A percentile compares a stretch with the other conserved stretches of the same genome.
These are phyloP conservation scores for Flaveria bidentis DNA, from an alignment of 129 eudicot species.

Conservation along the genomic window DNA sequence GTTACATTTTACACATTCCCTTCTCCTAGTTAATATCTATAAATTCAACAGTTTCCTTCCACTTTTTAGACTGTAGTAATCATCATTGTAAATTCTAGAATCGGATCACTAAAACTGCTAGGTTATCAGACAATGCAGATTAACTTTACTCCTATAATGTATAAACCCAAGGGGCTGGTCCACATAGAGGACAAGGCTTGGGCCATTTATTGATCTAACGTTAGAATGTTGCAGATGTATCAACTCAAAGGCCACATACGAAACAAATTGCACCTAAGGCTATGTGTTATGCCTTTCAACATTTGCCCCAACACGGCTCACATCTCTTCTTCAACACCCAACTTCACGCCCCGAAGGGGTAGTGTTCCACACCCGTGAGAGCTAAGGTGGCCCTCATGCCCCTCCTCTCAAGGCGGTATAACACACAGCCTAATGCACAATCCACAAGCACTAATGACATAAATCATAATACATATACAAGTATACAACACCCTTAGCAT, in stretches of 20 bases:
- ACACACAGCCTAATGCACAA: conserved; percentile 11
- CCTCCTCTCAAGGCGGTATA: no score
- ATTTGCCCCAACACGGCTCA: no score
- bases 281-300: no score
- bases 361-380: no score
- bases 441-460: not conserved
- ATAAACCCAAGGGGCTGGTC: not conserved
- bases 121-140: not conserved
- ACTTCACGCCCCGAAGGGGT: no score
- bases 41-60: not conserved
- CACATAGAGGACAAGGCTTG: not conserved
- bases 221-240: no score
- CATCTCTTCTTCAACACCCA: no score
- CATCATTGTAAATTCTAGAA: not conserved
- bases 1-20: not conserved
- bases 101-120: not conserved
- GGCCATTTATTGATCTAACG: not conserved
- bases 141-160: not conserved
- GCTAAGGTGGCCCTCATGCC: no score
- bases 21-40: not conserved
- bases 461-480: not conserved
- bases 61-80: not conserved
- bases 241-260: not conserved
- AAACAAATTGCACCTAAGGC: not conserved
- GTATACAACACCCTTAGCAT: not conserved